These are phyloP conservation scores for Straminergon stramineum DNA, from an alignment of 225 moss, liverwort and hornwort species.

Conservation along the genomic window DNA sequence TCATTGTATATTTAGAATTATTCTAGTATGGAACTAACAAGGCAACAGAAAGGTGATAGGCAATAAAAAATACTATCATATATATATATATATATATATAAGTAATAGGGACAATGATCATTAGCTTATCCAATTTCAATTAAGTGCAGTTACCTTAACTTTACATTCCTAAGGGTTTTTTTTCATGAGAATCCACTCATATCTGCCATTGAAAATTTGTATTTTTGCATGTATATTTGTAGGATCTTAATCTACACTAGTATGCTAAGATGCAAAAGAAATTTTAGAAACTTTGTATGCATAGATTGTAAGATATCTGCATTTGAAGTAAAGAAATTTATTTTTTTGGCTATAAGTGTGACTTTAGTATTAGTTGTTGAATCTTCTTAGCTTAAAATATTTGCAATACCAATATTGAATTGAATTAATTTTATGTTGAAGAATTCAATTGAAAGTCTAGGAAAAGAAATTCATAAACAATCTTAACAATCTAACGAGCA, in stretches of 20 bases:
- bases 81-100: too few relatives aligned
- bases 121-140: background rate
- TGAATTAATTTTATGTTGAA: background rate
- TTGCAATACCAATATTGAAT: too few relatives aligned
- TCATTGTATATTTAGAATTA: too few relatives aligned
- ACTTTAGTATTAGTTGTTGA: too few relatives aligned
- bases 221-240: fast-evolving
- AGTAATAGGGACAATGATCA: background rate
- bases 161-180: background rate
- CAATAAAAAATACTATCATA: too few relatives aligned
- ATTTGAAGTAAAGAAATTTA: background rate
- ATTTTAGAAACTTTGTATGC: background rate
- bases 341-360: fast-evolving
- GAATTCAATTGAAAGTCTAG: background rate
- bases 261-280: background rate
- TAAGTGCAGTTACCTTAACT: background rate
- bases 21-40: background rate
- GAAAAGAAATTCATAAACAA: background rate
- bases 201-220: fast-evolving
- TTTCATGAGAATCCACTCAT: fast-evolving
- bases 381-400: too few relatives aligned
- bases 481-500: background rate
- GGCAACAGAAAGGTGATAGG: too few relatives aligned
- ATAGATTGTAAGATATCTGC: background rate
- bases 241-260: too few relatives aligned